A percentile compares a stretch with the other conserved stretches of the same genome.
Conservation (phyloP, 495 filamentous ascomycete species). For the Penicillium desertorum region DNA sequence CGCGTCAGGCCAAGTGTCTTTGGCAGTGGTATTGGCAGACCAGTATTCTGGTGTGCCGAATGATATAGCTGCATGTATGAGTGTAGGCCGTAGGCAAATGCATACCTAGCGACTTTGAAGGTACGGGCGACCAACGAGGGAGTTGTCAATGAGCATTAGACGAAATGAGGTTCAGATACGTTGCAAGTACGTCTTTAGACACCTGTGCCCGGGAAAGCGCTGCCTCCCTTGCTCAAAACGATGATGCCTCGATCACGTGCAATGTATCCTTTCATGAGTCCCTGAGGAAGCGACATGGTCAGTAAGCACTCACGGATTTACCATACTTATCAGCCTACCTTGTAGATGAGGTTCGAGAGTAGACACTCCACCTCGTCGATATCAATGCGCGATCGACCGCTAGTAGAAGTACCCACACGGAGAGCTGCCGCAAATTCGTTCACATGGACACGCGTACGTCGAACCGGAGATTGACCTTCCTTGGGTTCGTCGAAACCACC, state of each 20-base stretch:
- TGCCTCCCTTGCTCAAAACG: constrained; percentile 81
- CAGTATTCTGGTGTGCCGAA: not conserved
- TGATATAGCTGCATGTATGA: constrained; percentile 3
- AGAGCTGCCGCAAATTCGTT: constrained; percentile 73
- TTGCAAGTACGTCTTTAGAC: constrained; percentile 51
- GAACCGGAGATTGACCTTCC: constrained; percentile 58
- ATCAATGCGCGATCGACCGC: constrained; percentile 66
- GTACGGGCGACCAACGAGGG: not conserved
- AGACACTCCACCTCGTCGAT: constrained; percentile 94
- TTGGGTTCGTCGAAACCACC: constrained; percentile 75
- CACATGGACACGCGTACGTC: constrained; percentile 76
- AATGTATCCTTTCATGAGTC: constrained; percentile 97
- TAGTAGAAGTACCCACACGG: constrained; percentile 50
- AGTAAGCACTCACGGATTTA: constrained; percentile 6
- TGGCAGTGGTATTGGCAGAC: not conserved
- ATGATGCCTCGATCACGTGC: constrained; percentile 83
- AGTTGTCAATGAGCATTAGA: not conserved
- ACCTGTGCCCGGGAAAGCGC: constrained; percentile 91
- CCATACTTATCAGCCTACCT: constrained; percentile 56
- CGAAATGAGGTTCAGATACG: not conserved
- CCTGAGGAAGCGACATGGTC: constrained; percentile 48
- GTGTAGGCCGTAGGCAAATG: not conserved
- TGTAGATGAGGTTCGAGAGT: constrained; percentile 93
- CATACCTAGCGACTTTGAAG: not conserved
- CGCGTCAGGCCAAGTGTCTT: not conserved